These are phyloP conservation scores for Daedaleopsis nitida DNA, from an alignment of 768 basidiomycete species.

Conservation along the genomic window DNA sequence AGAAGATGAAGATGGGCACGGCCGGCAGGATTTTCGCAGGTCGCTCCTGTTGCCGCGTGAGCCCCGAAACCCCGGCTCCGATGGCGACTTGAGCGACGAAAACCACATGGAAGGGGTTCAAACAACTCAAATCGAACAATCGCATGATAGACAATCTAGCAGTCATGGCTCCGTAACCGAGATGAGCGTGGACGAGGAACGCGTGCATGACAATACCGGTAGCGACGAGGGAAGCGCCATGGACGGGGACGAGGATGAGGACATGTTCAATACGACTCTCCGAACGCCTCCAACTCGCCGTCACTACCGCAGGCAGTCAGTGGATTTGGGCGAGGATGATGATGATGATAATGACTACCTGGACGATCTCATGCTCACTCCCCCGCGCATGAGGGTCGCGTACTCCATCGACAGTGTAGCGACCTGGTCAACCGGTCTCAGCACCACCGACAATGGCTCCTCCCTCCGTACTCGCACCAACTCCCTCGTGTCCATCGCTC, in stretches of 20 bases:
- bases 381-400: conserved; percentile 26
- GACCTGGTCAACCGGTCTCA: conserved; percentile 29
- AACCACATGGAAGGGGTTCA: conserved; percentile 44
- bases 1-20: conserved; percentile 10
- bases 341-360: conserved; percentile 5
- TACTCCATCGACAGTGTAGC: conserved; percentile 25
- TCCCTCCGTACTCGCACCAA: conserved; percentile 32
- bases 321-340: background rate
- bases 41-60: conserved; percentile 70
- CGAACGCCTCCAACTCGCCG: conserved; percentile 51
- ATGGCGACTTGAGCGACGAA: conserved; percentile 62
- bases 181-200: conserved; percentile 24
- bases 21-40: conserved; percentile 63
- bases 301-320: background rate
- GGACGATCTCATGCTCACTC: conserved; percentile 17
- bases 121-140: conserved; percentile 17
- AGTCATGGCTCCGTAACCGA: background rate
- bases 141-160: conserved; percentile 29
- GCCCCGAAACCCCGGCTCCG: conserved; percentile 59
- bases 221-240: conserved; percentile 16
- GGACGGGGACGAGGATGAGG: conserved; percentile 42
- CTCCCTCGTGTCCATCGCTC: conserved; percentile 23
- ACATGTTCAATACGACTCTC: conserved; percentile 67
- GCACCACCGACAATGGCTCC: conserved; percentile 33
- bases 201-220: background rate